Percentiles rank a stretch among this genome's conserved stretches.
phyloP scores from a whole-genome alignment of 495 filamentous ascomycete species.

The Aspergillus ellipticus region DNA sequence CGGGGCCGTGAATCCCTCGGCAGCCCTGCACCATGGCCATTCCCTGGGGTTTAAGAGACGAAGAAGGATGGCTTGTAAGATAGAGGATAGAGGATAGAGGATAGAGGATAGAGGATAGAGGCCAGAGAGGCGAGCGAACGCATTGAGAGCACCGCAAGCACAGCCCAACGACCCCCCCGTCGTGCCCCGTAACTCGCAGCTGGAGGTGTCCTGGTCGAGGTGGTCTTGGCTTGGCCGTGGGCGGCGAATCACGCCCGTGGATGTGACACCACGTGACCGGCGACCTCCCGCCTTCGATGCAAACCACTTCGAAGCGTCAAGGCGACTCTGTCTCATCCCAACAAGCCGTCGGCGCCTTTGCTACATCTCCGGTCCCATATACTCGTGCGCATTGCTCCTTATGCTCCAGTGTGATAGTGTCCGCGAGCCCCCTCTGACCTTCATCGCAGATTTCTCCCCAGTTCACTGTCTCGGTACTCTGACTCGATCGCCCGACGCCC shows the following conservation, averaged over 20 bases:
- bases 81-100: neutral
- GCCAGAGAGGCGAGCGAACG: too few relatives aligned
- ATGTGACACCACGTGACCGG: slow-evolving; percentile 28
- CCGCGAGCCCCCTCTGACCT: slow-evolving; percentile 15
- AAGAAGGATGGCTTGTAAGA: neutral
- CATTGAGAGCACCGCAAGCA: too few relatives aligned
- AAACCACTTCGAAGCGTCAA: slow-evolving; percentile 36
- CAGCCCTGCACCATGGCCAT: neutral
- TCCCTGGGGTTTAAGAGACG: neutral
- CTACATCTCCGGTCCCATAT: slow-evolving; percentile 10
- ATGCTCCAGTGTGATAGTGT: slow-evolving; percentile 12
- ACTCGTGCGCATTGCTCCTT: slow-evolving; percentile 11
- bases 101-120: neutral
- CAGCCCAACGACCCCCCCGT: too few relatives aligned
- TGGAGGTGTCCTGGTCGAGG: neutral
- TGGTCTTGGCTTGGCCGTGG: slow-evolving; percentile 30
- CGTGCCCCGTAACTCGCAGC: too few relatives aligned
- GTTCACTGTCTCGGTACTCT: slow-evolving; percentile 22
- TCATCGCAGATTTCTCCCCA: slow-evolving; percentile 12
- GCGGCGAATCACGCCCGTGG: slow-evolving; percentile 22
- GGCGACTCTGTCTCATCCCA: slow-evolving; percentile 15
- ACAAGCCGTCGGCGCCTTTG: slow-evolving; percentile 16
- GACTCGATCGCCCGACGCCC: slow-evolving; percentile 32
- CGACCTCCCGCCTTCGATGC: slow-evolving; percentile 43
- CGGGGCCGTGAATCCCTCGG: neutral